Percentiles rank a stretch among this genome's conserved stretches.
phyloP scores from a whole-genome alignment of 495 filamentous ascomycete species.

The Aspergillus biplanus region DNA sequence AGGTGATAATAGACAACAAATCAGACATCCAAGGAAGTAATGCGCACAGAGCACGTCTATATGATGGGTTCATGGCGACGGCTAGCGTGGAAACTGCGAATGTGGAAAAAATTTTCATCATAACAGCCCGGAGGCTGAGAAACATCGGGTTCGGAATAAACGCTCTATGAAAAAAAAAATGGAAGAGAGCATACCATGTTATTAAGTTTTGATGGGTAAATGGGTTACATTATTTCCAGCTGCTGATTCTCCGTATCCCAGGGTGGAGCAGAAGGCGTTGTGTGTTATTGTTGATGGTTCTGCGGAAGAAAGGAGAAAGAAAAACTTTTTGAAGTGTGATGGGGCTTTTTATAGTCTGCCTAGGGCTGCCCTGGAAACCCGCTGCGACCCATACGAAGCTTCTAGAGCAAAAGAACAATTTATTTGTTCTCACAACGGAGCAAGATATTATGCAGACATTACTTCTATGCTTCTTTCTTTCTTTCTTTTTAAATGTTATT shows the following conservation, averaged over 20 bases:
- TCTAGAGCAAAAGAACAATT: constrained; percentile 25
- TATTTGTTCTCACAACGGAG: not conserved
- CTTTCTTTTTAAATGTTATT: not conserved
- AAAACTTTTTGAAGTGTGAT: constrained; percentile 35
- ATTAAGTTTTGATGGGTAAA: not conserved
- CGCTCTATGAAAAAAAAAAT: constrained; percentile 8
- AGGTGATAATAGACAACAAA: constrained; percentile 23
- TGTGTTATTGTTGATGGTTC: constrained; percentile 1
- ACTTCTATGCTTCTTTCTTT: not conserved
- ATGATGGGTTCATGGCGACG: constrained; percentile 52
- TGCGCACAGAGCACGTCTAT: constrained; percentile 50
- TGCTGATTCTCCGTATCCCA: no score
- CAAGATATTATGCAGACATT: not conserved
- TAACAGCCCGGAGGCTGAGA: constrained; percentile 34
- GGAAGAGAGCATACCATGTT: constrained; percentile 16
- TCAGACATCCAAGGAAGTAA: constrained; percentile 61
- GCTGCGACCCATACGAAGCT: constrained; percentile 31
- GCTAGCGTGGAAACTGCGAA: constrained; percentile 61
- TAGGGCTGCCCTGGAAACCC: constrained; percentile 43
- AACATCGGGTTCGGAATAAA: constrained; percentile 7
- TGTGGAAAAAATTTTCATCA: constrained; percentile 57
- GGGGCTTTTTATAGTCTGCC: constrained; percentile 42
- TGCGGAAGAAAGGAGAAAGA: constrained; percentile 26
- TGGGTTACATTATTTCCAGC: no score
- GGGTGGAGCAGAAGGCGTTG: not conserved